Conservation (phyloP, 2,329 filamentous ascomycete genomes). For the Claviceps spartinae region DNA sequence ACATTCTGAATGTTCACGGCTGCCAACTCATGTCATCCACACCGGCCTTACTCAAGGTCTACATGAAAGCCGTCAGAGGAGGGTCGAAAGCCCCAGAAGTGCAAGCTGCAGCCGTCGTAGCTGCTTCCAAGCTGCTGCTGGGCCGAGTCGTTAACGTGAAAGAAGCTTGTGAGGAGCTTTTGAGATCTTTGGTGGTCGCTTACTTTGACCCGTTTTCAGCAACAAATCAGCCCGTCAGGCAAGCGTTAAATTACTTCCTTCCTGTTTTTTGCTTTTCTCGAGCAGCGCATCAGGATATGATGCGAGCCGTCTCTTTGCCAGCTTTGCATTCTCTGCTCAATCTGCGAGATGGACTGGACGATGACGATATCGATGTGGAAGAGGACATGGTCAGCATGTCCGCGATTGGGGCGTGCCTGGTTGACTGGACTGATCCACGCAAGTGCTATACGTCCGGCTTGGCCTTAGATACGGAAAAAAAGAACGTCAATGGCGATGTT, state of each 20-base stretch:
- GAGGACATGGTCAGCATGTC: constrained; percentile 69
- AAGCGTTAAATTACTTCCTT: constrained; percentile 84
- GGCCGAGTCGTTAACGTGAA: constrained; percentile 62
- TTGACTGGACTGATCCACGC: constrained; percentile 91
- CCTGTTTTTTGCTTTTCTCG: constrained; percentile 88
- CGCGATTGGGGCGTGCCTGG: constrained; percentile 66
- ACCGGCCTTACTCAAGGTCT: constrained; percentile 68
- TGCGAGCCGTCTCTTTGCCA: constrained; percentile 61
- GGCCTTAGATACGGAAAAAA: constrained; percentile 43
- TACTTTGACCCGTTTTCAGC: constrained; percentile 83
- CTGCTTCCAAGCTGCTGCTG: constrained; percentile 75
- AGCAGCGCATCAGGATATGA: constrained; percentile 66
- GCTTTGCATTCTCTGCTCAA: constrained; percentile 64
- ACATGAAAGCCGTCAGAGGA: constrained; percentile 66
- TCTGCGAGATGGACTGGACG: constrained; percentile 57
- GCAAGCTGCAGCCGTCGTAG: constrained; percentile 67
- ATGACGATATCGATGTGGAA: constrained; percentile 60
- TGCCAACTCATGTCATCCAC: constrained; percentile 57
- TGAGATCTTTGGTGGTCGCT: constrained; percentile 69
- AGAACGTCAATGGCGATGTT: constrained; percentile 58
- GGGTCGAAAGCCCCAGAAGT: constrained; percentile 57
- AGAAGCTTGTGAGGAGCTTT: constrained; percentile 55
- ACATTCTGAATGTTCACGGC: constrained; percentile 83
- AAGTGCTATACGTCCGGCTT: constrained; percentile 49
- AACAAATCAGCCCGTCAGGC: constrained; percentile 67